Conservation (phyloP, 805 yeast genomes). For the Cyberlindnera xylosilytica region DNA sequence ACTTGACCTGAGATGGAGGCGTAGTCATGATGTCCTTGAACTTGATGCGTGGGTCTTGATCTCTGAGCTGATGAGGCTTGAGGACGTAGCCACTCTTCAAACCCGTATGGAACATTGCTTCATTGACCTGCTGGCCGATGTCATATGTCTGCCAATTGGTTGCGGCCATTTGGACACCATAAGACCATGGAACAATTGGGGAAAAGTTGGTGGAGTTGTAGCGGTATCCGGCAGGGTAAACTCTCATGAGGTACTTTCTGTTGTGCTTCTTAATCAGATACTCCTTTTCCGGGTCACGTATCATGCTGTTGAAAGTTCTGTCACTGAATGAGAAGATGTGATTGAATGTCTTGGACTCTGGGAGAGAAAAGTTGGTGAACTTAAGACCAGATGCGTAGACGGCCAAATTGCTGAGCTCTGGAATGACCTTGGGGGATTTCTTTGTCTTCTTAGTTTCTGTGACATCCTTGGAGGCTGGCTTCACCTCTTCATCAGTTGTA, state of each 20-base stretch:
- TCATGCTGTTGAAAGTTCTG: constrained; percentile 57
- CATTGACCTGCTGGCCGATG: constrained; percentile 82
- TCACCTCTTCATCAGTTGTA: constrained; percentile 4
- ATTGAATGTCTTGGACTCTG: constrained; percentile 75
- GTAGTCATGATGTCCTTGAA: constrained; percentile 13
- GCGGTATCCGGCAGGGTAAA: constrained; percentile 81
- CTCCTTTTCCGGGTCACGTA: constrained; percentile 55
- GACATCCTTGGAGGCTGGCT: background rate
- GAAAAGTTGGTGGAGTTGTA: constrained; percentile 76
- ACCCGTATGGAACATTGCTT: constrained; percentile 68
- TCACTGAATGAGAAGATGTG: constrained; percentile 91
- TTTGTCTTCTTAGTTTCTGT: too few species aligned
- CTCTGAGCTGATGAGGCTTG: constrained; percentile 55
- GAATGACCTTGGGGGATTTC: constrained; percentile 28
- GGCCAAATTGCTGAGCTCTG: constrained; percentile 57
- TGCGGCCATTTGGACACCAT: constrained; percentile 93
- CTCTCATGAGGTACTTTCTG: constrained; percentile 67
- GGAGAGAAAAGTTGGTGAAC: constrained; percentile 78
- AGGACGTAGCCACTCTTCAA: constrained; percentile 70
- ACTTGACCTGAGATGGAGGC: constrained; percentile 14
- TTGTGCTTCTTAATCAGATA: constrained; percentile 74
- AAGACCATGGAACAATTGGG: constrained; percentile 77
- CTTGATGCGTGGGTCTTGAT: constrained; percentile 23
- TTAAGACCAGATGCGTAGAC: constrained; percentile 64
- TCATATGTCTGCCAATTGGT: constrained; percentile 96